Conservation (phyloP, 768 basidiomycete species). For the Boletus insuetus region DNA sequence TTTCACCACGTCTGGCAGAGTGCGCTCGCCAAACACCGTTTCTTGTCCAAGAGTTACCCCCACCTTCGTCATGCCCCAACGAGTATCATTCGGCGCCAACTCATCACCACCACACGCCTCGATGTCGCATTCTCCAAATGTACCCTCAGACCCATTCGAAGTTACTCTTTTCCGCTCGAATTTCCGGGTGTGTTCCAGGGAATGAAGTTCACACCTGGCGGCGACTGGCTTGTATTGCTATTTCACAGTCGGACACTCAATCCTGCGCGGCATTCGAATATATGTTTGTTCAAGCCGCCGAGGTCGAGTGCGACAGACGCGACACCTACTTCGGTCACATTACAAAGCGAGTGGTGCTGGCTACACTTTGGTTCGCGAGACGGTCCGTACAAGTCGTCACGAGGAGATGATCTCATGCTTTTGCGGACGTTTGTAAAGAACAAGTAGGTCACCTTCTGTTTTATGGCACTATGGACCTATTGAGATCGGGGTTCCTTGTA, state of each 20-base stretch:
- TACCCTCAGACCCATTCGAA: constrained; percentile 17
- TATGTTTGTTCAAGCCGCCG: constrained; percentile 27
- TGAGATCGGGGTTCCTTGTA: not conserved
- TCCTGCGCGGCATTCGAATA: constrained; percentile 28
- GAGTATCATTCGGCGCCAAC: constrained; percentile 21
- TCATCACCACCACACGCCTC: constrained; percentile 20
- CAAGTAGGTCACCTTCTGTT: constrained; percentile 13
- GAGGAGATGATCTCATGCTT: constrained; percentile 28
- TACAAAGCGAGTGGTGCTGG: constrained; percentile 33
- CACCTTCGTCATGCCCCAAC: constrained; percentile 21
- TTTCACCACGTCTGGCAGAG: constrained; percentile 26
- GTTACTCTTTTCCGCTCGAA: constrained; percentile 28
- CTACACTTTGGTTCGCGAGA: constrained; percentile 19
- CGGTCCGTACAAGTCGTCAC: constrained; percentile 31
- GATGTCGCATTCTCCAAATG: constrained; percentile 20
- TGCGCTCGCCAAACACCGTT: constrained; percentile 23
- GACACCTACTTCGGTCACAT: constrained; percentile 16
- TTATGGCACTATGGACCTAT: not conserved
- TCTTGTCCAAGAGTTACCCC: constrained; percentile 25
- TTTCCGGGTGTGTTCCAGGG: constrained; percentile 32
- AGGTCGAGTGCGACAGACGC: not conserved
- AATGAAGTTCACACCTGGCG: constrained; percentile 29
- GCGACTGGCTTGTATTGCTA: constrained; percentile 30
- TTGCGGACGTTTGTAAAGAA: constrained; percentile 28
- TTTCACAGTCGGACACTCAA: constrained; percentile 31